A percentile compares a stretch with the other conserved stretches of the same genome.
phyloP scores from a whole-genome alignment of 257 asterid species.

The Jaltomata sinuosa region DNA sequence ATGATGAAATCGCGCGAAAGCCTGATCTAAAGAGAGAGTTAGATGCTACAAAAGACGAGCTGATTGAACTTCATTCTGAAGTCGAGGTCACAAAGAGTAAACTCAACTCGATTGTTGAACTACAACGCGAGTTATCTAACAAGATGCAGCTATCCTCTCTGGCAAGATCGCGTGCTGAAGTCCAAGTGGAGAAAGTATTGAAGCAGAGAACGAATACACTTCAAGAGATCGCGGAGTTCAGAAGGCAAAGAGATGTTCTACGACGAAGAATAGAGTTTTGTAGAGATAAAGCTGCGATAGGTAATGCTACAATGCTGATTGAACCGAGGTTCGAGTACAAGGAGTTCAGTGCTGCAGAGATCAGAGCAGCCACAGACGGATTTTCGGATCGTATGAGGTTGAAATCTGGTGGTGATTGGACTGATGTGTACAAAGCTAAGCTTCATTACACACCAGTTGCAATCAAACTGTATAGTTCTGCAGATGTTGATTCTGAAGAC shows the following conservation, averaged over 20 bases:
- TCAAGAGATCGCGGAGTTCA: conserved; percentile 41
- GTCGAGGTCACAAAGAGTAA: conserved; percentile 39
- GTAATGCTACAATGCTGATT: conserved; percentile 16
- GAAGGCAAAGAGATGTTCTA: conserved; percentile 40
- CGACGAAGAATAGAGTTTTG: conserved; percentile 61
- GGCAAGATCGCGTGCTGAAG: conserved; percentile 32
- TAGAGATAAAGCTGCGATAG: conserved; percentile 48
- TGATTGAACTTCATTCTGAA: conserved; percentile 32
- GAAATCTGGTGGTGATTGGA: conserved; percentile 34
- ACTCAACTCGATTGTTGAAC: conserved; percentile 38
- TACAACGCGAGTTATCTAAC: conserved; percentile 42
- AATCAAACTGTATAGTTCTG: conserved; percentile 26
- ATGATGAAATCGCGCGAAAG: conserved; percentile 23
- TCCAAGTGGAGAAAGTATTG: conserved; percentile 40
- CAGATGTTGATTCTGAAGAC: conserved; percentile 15
- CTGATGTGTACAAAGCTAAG: conserved; percentile 39
- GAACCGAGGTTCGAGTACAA: conserved; percentile 27
- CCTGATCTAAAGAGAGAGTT: conserved; percentile 28
- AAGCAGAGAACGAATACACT: conserved; percentile 32
- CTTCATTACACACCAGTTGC: conserved; percentile 39
- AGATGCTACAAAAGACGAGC: conserved; percentile 29
- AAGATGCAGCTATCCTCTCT: conserved; percentile 39
- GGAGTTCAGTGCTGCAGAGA: conserved; percentile 47
- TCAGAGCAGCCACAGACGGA: conserved; percentile 47
- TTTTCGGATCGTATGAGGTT: conserved; percentile 40